These are phyloP conservation scores for Psidium friedrichsthalianum DNA, from an alignment of 345 rosid genomes.

Conservation along the genomic window DNA sequence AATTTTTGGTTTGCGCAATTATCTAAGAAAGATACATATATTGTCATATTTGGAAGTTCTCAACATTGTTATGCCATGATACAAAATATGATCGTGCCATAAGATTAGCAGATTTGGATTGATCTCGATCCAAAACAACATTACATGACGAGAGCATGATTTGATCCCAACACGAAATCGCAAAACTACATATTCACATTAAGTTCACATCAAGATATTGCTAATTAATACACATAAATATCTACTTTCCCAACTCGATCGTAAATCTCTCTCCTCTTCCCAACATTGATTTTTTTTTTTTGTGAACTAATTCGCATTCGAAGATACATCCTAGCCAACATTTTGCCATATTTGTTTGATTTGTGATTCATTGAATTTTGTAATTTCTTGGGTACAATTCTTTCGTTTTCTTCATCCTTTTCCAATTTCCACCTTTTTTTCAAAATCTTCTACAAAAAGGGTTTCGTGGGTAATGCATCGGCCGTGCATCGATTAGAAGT, in stretches of 20 bases:
- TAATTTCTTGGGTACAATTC: background rate
- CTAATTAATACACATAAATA: background rate
- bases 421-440: background rate
- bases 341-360: background rate
- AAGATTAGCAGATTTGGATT: background rate
- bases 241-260: background rate
- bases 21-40: too few species aligned
- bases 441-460: background rate
- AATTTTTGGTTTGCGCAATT: too few species aligned
- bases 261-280: background rate
- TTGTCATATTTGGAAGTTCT: background rate
- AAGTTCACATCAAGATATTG: background rate
- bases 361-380: background rate
- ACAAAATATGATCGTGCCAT: too few species aligned
- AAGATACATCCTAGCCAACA: background rate
- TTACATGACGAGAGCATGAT: background rate
- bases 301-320: background rate
- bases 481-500: background rate
- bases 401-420: background rate
- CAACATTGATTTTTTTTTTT: background rate
- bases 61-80: background rate
- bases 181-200: background rate
- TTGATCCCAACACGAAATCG: background rate
- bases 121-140: background rate
- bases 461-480: background rate